Base-by-base conservation (phyloP, 139 green algal genomes). In the Tetraselmis striata region DNA sequence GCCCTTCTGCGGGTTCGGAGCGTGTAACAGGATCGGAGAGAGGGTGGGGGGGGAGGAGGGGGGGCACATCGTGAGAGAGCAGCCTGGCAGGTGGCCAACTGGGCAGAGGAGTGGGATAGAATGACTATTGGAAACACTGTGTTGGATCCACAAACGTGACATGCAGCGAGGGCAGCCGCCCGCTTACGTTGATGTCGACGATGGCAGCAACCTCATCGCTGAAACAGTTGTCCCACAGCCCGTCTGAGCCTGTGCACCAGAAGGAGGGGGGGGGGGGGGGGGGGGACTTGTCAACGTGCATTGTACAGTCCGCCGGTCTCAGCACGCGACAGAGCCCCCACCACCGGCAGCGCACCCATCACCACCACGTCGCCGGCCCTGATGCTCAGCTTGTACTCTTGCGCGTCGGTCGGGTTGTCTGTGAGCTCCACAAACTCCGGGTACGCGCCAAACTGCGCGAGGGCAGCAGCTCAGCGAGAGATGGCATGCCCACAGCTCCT, bases 141-240 rank as follows among this genome's bases (percentile, higher is more conserved):
- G n/a, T n/a, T n/a, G n/a, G n/a, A n/a, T n/a, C n/a, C n/a, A n/a
- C n/a, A n/a, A n/a, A n/a, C n/a, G n/a, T n/a, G n/a, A n/a, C n/a
- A n/a, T n/a, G n/a, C 18, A 78, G 74, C 18, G 24, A 28, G 74
- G 74, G 24, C 74, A 25, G 26, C 31, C 90, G 78, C 25, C 89
- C 78, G 0, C 77, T 85, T 0, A 82, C 80, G 0, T 83, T 0
- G 0, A 1, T 30, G 1, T 59, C 75, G 1, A 77, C 74, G 74
- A 31, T 29, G 89, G 89, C 58, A 90, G 25, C 59, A 89, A 93
- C 82, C 29, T 87, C 79, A 2, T 90, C 86, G 5, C 83, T 84
- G 27, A 78, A 84, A 30, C 84, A 79, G 81, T 95, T 95, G 85
- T 95, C 92, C 91, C 91, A 95, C 32, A 95, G 79, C 0, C 92